These are phyloP conservation scores for Amesomyces nigricolor DNA, from an alignment of 2,329 filamentous ascomycete species.

Conservation along the genomic window DNA sequence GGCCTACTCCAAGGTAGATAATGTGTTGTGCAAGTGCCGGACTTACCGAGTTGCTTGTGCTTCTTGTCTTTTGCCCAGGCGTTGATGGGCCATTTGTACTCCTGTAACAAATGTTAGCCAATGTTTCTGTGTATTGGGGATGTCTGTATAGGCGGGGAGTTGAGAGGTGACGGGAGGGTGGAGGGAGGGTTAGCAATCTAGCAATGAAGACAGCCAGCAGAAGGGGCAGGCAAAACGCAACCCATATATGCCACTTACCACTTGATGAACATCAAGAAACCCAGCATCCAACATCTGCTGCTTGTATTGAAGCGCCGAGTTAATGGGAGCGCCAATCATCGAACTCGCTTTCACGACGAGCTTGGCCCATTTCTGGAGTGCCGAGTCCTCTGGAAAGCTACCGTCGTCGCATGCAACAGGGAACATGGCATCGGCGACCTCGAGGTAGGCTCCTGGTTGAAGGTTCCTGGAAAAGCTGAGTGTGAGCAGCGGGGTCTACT, in stretches of 20 bases:
- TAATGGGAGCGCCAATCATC: slow-evolving; percentile 7
- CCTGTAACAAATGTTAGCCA: neutral
- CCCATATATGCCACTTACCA: slow-evolving; percentile 1
- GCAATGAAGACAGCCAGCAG: too few relatives aligned
- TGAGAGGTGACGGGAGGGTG: too few relatives aligned
- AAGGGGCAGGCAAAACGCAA: too few relatives aligned
- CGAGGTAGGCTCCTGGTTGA: slow-evolving; percentile 9
- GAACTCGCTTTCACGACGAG: slow-evolving; percentile 9
- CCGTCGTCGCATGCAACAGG: slow-evolving; percentile 33
- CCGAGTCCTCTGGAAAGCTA: slow-evolving; percentile 21
- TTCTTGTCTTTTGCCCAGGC: slow-evolving; percentile 43
- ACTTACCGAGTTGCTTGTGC: slow-evolving; percentile 36
- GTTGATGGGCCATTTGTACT: slow-evolving; percentile 42
- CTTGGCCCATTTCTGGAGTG: slow-evolving; percentile 13
- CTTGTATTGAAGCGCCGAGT: slow-evolving; percentile 30
- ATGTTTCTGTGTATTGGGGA: too few relatives aligned
- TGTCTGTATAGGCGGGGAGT: too few relatives aligned
- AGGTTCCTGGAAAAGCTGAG: slow-evolving; percentile 21
- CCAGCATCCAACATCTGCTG: slow-evolving; percentile 41
- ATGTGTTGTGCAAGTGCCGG: too few relatives aligned
- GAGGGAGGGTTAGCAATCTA: too few relatives aligned
- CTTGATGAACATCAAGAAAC: slow-evolving; percentile 44
- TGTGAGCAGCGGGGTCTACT: too few relatives aligned
- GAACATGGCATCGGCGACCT: slow-evolving; percentile 4
- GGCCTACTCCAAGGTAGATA: too few relatives aligned